A percentile compares a stretch with the other conserved stretches of the same genome.
phyloP scores from a whole-genome alignment of 164 flowering plant species.

The Protea cynaroides region DNA sequence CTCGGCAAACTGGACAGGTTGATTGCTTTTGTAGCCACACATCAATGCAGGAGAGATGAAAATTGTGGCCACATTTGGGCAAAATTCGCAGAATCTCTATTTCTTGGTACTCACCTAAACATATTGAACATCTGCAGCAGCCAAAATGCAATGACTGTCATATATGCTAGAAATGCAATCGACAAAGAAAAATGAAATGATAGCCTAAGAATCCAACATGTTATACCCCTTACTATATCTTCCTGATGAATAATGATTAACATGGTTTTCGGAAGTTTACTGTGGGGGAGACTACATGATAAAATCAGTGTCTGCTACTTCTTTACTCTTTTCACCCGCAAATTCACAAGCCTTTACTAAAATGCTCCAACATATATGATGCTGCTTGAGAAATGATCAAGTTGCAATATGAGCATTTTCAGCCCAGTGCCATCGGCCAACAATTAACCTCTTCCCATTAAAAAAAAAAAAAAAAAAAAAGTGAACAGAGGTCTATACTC shows the following conservation, averaged over 20 bases:
- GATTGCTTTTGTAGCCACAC: slow-evolving; percentile 66
- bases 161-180: not conserved
- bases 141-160: not conserved
- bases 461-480: not conserved
- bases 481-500: slow-evolving; percentile 20
- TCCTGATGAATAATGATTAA: not conserved
- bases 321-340: not conserved
- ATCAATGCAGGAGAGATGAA: slow-evolving; percentile 74
- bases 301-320: not conserved
- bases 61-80: slow-evolving; percentile 77
- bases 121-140: slow-evolving; percentile 57
- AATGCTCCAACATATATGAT: not conserved
- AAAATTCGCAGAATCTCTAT: slow-evolving; percentile 63
- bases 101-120: slow-evolving; percentile 75
- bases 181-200: not conserved
- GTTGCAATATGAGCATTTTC: not conserved
- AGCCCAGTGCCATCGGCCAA: not conserved
- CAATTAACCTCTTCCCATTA: not conserved
- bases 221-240: not conserved
- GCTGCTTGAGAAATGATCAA: not conserved
- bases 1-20: slow-evolving; percentile 81
- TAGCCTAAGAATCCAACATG: too few species aligned
- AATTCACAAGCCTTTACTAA: not conserved
- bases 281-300: not conserved
- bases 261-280: not conserved